Conservation (phyloP, 2,329 filamentous ascomycete species). For the Colletotrichum neosansevieriae region DNA sequence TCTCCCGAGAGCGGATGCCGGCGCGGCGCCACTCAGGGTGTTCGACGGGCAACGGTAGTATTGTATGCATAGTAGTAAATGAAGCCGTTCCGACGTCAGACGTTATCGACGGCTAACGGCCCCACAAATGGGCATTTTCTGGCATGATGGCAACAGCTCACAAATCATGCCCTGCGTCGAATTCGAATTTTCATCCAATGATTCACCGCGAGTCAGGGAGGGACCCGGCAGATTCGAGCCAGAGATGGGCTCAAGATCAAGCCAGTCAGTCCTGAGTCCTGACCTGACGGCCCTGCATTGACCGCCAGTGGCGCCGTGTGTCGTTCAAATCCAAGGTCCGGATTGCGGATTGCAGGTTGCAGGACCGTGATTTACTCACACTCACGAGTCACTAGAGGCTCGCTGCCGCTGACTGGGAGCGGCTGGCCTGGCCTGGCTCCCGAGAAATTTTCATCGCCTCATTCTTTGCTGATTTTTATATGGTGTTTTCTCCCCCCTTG, state of each 20-base stretch:
- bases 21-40: no score
- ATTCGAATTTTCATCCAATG: background rate
- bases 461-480: background rate
- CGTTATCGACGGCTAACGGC: background rate
- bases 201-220: background rate
- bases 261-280: background rate
- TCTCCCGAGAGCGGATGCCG: background rate
- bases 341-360: no score
- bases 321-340: background rate
- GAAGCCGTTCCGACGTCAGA: constrained; percentile 34
- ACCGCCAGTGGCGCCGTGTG: constrained; percentile 23
- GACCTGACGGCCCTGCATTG: constrained; percentile 4
- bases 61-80: background rate
- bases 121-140: constrained; percentile 3
- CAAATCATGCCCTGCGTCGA: background rate
- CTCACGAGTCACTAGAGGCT: no score
- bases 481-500: background rate
- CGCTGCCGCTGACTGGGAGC: no score
- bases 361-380: background rate
- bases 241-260: constrained; percentile 11
- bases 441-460: constrained; percentile 27
- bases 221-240: background rate
- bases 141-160: constrained; percentile 35
- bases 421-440: background rate
- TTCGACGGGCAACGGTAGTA: no score